A percentile compares a stretch with the other conserved stretches of the same genome.
Conservation (phyloP, 371 early-diverging fungal species). For the Mucor circinelloides region DNA sequence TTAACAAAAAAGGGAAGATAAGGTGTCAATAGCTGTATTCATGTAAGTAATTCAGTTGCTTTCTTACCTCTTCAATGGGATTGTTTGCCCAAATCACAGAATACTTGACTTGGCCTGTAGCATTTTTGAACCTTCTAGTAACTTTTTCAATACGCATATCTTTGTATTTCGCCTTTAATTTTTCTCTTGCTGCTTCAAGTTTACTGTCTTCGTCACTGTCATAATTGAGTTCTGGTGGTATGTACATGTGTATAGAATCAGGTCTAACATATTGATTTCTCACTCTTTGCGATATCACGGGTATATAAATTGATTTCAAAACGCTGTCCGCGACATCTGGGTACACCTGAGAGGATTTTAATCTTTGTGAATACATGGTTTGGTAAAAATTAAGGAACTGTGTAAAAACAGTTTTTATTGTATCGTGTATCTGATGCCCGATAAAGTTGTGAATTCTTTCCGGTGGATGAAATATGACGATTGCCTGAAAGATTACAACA, state of each 20-base stretch:
- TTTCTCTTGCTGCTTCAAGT: neutral
- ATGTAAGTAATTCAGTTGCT: neutral
- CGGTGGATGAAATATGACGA: neutral
- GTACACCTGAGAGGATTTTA: constrained; percentile 23
- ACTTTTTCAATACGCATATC: constrained; percentile 14
- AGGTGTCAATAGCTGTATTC: neutral
- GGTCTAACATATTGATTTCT: constrained; percentile 18
- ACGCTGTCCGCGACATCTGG: constrained; percentile 20
- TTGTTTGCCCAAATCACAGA: constrained; percentile 3
- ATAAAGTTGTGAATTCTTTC: neutral
- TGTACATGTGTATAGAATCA: constrained; percentile 13
- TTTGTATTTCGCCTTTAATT: neutral
- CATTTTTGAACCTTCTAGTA: neutral
- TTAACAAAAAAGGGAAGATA: neutral
- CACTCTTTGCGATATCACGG: neutral
- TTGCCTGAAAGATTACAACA: neutral
- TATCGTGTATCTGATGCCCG: neutral
- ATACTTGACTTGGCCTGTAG: constrained; percentile 16
- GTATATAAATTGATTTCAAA: constrained; percentile 4
- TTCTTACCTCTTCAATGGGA: constrained; percentile 1
- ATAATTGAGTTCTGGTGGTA: constrained; percentile 8
- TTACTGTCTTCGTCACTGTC: constrained; percentile 21
- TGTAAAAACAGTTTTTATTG: neutral
- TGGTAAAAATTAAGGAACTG: neutral
- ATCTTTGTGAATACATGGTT: neutral